These are phyloP conservation scores for Moesziomyces antarcticus DNA, from an alignment of 1,284 basidiomycete genomes.

Conservation along the genomic window DNA sequence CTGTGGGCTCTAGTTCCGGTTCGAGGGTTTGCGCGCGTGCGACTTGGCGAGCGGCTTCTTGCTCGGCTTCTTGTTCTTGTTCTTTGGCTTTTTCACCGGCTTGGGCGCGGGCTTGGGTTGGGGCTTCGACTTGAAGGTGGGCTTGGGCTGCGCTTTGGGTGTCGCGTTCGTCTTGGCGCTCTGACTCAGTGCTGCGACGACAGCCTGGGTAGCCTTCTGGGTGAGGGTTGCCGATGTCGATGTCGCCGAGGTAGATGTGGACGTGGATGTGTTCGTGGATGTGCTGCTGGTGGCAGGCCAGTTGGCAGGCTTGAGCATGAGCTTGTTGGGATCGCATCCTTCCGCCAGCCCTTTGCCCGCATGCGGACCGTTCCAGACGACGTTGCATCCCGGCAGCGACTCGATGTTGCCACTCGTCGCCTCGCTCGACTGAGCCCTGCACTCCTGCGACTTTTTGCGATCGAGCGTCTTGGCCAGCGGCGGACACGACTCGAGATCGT, in stretches of 20 bases:
- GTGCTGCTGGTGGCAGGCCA: constrained; percentile 2
- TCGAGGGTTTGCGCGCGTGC: not conserved
- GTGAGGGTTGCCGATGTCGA: not conserved
- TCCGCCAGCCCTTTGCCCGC: constrained; percentile 36
- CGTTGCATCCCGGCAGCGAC: constrained; percentile 49
- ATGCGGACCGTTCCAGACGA: constrained; percentile 44
- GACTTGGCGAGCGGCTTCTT: constrained; percentile 1
- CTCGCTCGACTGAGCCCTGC: constrained; percentile 16
- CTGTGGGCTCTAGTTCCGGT: not conserved
- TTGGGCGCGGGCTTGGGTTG: not conserved
- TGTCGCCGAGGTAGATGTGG: too few relatives aligned
- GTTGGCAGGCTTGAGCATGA: constrained; percentile 24
- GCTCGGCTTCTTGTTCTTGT: constrained; percentile 1
- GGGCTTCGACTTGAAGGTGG: too few relatives aligned
- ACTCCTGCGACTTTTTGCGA: constrained; percentile 4
- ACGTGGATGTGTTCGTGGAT: too few relatives aligned
- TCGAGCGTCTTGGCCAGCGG: constrained; percentile 38
- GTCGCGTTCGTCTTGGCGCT: too few relatives aligned
- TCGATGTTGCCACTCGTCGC: constrained; percentile 11
- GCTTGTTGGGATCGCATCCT: constrained; percentile 37
- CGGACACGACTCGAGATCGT: constrained; percentile 70
- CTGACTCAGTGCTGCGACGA: too few relatives aligned
- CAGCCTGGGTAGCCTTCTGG: too few relatives aligned
- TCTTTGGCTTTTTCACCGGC: too few relatives aligned
- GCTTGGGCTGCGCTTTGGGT: too few relatives aligned